phyloP scores from a whole-genome alignment of 169 alveolate genomes.

The Plasmodium fragile region DNA sequence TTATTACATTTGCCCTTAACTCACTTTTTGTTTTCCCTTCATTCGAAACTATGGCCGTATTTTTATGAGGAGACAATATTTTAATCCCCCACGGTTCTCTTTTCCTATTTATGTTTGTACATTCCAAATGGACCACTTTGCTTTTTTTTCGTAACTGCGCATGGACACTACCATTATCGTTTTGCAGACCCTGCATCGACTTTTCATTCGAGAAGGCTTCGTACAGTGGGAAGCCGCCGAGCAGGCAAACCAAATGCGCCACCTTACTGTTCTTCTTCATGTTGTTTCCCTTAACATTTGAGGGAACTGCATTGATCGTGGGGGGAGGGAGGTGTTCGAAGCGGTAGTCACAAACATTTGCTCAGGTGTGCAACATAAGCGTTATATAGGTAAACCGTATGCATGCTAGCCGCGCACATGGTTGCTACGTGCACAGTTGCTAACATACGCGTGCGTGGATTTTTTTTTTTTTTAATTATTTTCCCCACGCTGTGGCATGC shows the following conservation, averaged over 20 bases:
- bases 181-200: neutral
- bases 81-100: neutral
- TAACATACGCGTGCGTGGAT: neutral
- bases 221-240: neutral
- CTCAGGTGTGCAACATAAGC: neutral
- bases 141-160: neutral
- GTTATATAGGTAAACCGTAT: neutral
- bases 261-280: conserved; percentile 23
- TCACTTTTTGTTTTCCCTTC: neutral
- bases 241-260: conserved; percentile 8
- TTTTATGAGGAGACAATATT: neutral
- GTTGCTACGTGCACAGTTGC: neutral
- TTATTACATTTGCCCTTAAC: neutral
- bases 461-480: no score
- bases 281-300: neutral
- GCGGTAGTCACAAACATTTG: neutral
- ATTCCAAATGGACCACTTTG: conserved; percentile 30
- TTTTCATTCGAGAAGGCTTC: neutral
- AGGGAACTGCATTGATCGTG: neutral
- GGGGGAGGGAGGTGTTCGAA: neutral
- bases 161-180: neutral
- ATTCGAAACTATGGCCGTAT: neutral
- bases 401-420: neutral
- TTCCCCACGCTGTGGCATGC: neutral
- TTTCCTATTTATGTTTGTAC: neutral